Evolutionary conservation across 306 rosid species (phyloP).

Genomic region (Malus sieversii): DNA sequence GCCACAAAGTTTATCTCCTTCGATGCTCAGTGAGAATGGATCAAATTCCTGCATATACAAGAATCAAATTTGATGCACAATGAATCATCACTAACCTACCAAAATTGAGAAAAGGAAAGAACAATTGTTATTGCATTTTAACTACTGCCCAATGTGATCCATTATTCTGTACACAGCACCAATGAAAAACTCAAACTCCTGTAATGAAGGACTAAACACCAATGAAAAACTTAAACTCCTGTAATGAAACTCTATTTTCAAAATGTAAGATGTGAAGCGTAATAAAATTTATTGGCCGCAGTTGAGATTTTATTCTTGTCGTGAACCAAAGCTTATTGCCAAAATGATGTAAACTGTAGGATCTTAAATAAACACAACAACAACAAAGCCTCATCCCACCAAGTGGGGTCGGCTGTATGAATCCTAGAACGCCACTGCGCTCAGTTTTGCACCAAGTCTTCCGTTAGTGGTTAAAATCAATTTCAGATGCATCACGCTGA

Average conservation of each 20-base stretch:
- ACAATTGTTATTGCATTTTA: no score
- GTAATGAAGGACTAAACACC: not conserved
- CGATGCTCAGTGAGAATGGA: conserved; percentile 82
- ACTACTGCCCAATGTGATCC: not conserved
- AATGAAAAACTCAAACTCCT: not conserved
- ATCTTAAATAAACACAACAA: not conserved
- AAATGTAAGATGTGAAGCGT: not conserved
- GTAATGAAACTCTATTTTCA: not conserved
- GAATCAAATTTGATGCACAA: not conserved
- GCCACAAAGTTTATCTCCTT: conserved; percentile 83
- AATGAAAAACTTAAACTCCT: no score
- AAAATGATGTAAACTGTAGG: not conserved
- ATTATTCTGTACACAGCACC: not conserved
- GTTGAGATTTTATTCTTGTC: not conserved
- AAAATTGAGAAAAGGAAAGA: not conserved
- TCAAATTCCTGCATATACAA: conserved; percentile 56
- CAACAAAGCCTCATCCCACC: no score
- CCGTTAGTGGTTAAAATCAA: not conserved
- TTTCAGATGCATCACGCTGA: not conserved
- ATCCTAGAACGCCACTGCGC: no score
- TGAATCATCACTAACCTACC: not conserved
- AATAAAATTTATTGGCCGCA: not conserved
- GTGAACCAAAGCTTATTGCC: not conserved
- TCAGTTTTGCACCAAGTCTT: no score
- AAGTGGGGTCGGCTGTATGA: no score